Evolutionary conservation across 768 basidiomycete species (phyloP).

Genomic region (Lactarius indigo): DNA sequence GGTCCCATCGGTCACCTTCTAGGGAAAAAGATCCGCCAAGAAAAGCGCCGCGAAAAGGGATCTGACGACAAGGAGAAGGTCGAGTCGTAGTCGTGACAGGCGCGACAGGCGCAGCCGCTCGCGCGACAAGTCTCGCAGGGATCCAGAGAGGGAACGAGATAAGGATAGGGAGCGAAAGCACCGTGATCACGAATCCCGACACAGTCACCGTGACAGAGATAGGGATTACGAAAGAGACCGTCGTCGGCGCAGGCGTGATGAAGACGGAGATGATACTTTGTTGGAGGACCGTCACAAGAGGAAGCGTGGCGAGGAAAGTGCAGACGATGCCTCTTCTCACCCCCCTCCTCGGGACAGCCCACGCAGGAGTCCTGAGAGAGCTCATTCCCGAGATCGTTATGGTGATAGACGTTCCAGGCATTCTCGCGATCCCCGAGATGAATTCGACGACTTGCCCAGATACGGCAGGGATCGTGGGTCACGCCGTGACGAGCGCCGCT

Average conservation of each 20-base stretch:
- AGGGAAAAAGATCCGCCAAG: conserved; percentile 57
- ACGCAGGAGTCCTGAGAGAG: conserved; percentile 42
- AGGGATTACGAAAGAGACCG: conserved; percentile 50
- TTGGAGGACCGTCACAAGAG: conserved; percentile 60
- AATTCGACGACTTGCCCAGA: conserved; percentile 54
- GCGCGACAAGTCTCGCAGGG: conserved; percentile 40
- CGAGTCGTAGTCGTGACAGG: conserved; percentile 56
- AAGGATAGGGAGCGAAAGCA: conserved; percentile 41
- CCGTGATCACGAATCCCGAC: conserved; percentile 50
- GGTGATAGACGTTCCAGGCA: conserved; percentile 41
- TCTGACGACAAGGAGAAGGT: conserved; percentile 53
- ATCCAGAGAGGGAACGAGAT: conserved; percentile 49
- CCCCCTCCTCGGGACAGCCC: conserved; percentile 52
- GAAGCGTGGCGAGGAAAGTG: conserved; percentile 55
- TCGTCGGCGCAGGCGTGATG: conserved; percentile 64
- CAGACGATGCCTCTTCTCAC: conserved; percentile 42
- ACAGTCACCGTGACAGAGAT: conserved; percentile 50
- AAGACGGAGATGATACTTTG: conserved; percentile 50
- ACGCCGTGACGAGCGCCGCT: conserved; percentile 39
- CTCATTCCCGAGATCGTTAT: conserved; percentile 51
- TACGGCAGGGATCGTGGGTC: conserved; percentile 41
- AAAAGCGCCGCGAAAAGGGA: conserved; percentile 51
- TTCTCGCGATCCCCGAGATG: conserved; percentile 54
- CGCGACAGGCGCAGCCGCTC: conserved; percentile 40
- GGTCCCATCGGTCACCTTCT: conserved; percentile 71